Conservation (phyloP, 768 basidiomycete genomes). For the Clavaria fumosa region DNA sequence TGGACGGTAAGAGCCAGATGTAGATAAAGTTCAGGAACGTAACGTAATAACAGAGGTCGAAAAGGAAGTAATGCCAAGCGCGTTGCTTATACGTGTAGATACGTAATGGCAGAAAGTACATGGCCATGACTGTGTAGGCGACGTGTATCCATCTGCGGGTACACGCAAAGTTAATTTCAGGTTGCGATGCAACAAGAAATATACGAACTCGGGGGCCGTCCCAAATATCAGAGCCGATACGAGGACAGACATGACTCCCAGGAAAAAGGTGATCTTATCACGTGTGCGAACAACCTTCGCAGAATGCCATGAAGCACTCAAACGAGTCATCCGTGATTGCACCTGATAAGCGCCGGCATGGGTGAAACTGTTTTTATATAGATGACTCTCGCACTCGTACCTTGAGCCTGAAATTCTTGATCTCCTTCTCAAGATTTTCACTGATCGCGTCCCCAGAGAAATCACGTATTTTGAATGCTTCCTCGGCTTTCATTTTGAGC, state of each 20-base stretch:
- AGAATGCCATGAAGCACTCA: conserved; percentile 85
- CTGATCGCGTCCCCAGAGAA: conserved; percentile 48
- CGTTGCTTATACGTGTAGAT: conserved; percentile 83
- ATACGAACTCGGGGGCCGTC: conserved; percentile 66
- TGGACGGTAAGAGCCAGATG: conserved; percentile 79
- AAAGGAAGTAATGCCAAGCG: conserved; percentile 88
- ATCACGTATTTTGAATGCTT: conserved; percentile 57
- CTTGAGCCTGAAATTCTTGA: conserved; percentile 77
- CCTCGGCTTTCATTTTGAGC: conserved; percentile 70
- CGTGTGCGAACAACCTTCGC: conserved; percentile 73
- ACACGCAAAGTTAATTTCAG: conserved; percentile 6
- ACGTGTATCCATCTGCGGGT: conserved; percentile 71
- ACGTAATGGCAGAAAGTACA: conserved; percentile 72
- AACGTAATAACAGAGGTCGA: conserved; percentile 86
- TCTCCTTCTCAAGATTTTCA: conserved; percentile 73
- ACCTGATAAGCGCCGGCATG: conserved; percentile 31
- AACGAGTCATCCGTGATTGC: conserved; percentile 56
- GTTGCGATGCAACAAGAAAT: not conserved
- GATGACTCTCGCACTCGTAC: conserved; percentile 25
- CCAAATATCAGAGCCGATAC: conserved; percentile 78
- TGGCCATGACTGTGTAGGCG: conserved; percentile 63
- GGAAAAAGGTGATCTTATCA: conserved; percentile 83
- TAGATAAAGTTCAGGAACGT: conserved; percentile 85
- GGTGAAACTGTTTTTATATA: not conserved
- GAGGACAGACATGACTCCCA: conserved; percentile 83